Conservation (phyloP, 2,329 filamentous ascomycete species). For the Calonectria crousiana region DNA sequence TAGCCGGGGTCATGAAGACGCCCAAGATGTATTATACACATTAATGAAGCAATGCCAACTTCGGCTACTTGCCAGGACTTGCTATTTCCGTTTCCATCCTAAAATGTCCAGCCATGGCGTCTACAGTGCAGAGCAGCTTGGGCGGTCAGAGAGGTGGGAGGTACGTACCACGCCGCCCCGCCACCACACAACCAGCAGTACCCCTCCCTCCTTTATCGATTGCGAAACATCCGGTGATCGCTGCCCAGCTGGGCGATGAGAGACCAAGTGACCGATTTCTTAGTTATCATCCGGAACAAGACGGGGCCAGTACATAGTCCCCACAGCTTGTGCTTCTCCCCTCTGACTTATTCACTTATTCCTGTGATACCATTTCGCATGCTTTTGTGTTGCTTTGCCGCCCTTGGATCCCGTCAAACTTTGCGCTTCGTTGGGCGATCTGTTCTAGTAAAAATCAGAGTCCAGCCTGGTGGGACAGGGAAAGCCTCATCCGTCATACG, state of each 20-base stretch:
- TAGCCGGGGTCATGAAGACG: conserved; percentile 12
- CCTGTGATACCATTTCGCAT: neutral
- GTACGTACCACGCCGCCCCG: conserved; percentile 35
- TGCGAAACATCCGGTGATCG: conserved; percentile 42
- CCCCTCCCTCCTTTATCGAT: conserved; percentile 34
- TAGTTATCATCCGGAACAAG: conserved; percentile 26
- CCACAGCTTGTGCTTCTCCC: neutral
- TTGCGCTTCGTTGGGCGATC: neutral
- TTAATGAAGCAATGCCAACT: conserved; percentile 2
- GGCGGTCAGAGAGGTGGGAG: neutral
- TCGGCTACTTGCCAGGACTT: neutral
- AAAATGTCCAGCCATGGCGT: neutral
- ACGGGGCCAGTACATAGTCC: neutral
- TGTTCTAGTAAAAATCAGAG: neutral
- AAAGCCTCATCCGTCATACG: conserved; percentile 16
- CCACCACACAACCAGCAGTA: neutral
- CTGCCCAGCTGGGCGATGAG: conserved; percentile 39
- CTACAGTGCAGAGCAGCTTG: neutral
- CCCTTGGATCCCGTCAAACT: neutral
- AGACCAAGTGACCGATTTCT: conserved; percentile 39
- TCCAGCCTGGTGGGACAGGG: conserved; percentile 7
- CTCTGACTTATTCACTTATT: neutral
- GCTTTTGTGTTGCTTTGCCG: neutral
- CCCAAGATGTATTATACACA: conserved; percentile 28
- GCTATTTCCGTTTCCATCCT: neutral